phyloP scores from a whole-genome alignment of 352 stramenopile species.

The Phytopythium delawarense region DNA sequence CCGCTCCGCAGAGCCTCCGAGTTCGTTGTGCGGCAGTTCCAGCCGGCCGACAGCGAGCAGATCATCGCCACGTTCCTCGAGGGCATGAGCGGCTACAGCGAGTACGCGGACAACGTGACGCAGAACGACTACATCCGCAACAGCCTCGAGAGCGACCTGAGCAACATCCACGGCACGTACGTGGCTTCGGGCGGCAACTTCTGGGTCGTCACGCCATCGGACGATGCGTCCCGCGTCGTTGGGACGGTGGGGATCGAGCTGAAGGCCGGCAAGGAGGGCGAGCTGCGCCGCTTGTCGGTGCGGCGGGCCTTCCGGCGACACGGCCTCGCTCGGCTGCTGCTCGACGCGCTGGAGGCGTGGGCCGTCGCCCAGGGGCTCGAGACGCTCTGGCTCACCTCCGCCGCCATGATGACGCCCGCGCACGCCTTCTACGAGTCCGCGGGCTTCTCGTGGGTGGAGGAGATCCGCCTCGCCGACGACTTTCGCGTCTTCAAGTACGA shows the following conservation, averaged over 20 bases:
- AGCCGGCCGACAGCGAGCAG: constrained; percentile 10
- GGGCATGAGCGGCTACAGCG: constrained; percentile 17
- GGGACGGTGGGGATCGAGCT: constrained; percentile 30
- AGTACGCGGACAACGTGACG: constrained; percentile 13
- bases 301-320: constrained; percentile 21
- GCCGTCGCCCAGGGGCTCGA: constrained; percentile 9
- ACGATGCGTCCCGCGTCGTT: constrained; percentile 15
- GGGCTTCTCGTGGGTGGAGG: constrained; percentile 14
- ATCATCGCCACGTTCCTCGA: constrained; percentile 16
- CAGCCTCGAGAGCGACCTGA: constrained; percentile 22
- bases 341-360: constrained; percentile 25
- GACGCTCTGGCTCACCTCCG: constrained; percentile 27
- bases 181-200: constrained; percentile 30
- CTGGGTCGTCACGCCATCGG: constrained; percentile 25
- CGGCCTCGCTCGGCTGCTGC: constrained; percentile 24
- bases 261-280: constrained; percentile 20
- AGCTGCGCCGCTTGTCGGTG: constrained; percentile 39
- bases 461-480: constrained; percentile 14
- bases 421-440: constrained; percentile 17
- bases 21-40: constrained; percentile 18
- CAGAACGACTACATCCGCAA: constrained; percentile 15
- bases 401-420: constrained; percentile 15
- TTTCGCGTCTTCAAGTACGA: constrained; percentile 20
- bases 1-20: neutral
- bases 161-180: constrained; percentile 30